Evolutionary conservation across 257 asterid species (phyloP).

Genomic region (Nicotiana noctiflora): DNA sequence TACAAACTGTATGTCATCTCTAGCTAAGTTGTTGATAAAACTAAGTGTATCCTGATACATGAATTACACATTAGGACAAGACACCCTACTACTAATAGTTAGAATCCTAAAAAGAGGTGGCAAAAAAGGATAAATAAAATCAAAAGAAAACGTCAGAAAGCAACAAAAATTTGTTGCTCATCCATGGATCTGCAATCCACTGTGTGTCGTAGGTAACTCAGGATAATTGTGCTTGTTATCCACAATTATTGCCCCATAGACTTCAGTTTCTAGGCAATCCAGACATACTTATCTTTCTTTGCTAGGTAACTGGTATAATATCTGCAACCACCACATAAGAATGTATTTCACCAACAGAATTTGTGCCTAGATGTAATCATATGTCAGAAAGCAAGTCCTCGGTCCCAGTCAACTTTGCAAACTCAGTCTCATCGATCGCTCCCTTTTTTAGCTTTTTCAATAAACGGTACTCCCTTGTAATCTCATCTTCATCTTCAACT

Average conservation of each 20-base stretch:
- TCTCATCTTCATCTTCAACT: constrained; percentile 77
- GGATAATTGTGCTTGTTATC: neutral
- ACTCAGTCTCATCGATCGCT: constrained; percentile 55
- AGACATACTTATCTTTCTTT: neutral
- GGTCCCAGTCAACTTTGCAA: constrained; percentile 72
- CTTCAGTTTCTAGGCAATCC: neutral
- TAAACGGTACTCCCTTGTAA: constrained; percentile 62
- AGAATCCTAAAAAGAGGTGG: neutral
- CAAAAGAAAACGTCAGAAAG: neutral
- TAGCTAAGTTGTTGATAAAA: neutral
- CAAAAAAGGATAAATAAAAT: neutral
- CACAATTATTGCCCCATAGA: neutral
- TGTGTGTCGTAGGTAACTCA: neutral
- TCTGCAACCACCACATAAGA: neutral
- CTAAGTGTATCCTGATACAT: neutral
- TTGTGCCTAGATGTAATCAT: neutral
- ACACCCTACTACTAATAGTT: neutral
- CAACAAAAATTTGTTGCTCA: neutral
- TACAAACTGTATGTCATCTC: neutral
- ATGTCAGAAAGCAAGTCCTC: constrained; percentile 51
- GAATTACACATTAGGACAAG: neutral
- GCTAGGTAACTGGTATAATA: neutral
- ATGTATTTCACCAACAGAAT: neutral
- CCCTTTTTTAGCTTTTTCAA: constrained; percentile 78
- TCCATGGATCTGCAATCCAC: neutral